Evolutionary conservation across 768 basidiomycete species (phyloP).

Genomic region (Lactifluus pinguis): DNA sequence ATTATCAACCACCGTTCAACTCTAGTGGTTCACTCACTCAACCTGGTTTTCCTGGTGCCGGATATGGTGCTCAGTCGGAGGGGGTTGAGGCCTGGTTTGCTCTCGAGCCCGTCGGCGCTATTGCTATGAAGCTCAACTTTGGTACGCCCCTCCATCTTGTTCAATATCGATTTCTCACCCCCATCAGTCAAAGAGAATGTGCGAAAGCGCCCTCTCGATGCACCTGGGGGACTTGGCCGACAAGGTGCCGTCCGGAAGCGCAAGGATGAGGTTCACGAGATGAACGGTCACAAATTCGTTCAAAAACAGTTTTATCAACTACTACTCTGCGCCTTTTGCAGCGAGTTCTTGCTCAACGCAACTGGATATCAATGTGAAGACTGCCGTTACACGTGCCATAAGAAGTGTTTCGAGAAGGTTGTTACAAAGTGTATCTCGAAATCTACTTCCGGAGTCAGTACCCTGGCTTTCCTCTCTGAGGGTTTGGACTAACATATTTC

Average conservation of each 20-base stretch:
- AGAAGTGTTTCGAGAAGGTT: slow-evolving; percentile 97
- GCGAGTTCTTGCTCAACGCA: slow-evolving; percentile 94
- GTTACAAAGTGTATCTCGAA: slow-evolving; percentile 99
- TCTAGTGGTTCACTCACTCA: neutral
- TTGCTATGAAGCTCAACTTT: slow-evolving; percentile 83
- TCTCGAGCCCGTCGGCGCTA: slow-evolving; percentile 94
- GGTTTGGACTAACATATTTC: slow-evolving; percentile 1
- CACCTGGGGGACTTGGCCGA: slow-evolving; percentile 84
- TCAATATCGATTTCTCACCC: slow-evolving; percentile 3
- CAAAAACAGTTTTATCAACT: slow-evolving; percentile 97
- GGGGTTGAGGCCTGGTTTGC: slow-evolving; percentile 97
- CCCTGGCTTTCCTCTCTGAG: neutral
- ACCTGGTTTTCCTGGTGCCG: neutral
- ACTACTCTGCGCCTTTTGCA: slow-evolving; percentile 96
- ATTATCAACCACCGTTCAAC: slow-evolving; percentile 12
- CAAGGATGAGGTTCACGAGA: slow-evolving; percentile 96
- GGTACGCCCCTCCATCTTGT: slow-evolving; percentile 42
- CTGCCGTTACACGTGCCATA: slow-evolving; percentile 97
- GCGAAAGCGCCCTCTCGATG: slow-evolving; percentile 90
- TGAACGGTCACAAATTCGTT: slow-evolving; percentile 99
- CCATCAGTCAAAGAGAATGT: slow-evolving; percentile 91
- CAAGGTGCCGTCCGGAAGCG: slow-evolving; percentile 97
- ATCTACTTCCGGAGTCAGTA: slow-evolving; percentile 81
- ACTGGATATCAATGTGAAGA: slow-evolving; percentile 99
- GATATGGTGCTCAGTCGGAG: slow-evolving; percentile 35